phyloP scores from a whole-genome alignment of 2,329 filamentous ascomycete species.

The Sclerotinia spermophila region DNA sequence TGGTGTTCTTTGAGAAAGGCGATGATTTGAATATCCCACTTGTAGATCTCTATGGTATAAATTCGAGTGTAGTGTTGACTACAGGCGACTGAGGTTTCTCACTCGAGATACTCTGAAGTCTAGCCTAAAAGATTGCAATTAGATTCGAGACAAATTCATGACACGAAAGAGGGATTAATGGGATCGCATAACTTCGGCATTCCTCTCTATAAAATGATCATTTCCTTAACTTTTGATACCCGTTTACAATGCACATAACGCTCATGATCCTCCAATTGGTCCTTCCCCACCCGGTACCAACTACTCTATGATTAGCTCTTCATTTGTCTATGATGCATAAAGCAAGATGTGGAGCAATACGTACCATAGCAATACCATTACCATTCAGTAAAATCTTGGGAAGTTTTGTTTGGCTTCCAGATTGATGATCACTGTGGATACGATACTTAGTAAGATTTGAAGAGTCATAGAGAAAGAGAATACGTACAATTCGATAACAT shows the following conservation, averaged over 20 bases:
- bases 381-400: slow-evolving; percentile 94
- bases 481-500: slow-evolving; percentile 90
- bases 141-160: neutral
- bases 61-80: neutral
- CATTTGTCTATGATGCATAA: neutral
- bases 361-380: slow-evolving; percentile 98
- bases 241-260: neutral
- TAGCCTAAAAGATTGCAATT: neutral
- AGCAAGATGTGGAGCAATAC: neutral
- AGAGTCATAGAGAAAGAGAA: neutral
- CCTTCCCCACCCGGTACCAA: slow-evolving; percentile 77
- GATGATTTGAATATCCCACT: slow-evolving; percentile 1
- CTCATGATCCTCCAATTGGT: slow-evolving; percentile 42
- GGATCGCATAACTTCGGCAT: neutral
- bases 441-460: slow-evolving; percentile 39
- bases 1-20: too few species aligned
- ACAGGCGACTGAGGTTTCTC: neutral
- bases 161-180: neutral
- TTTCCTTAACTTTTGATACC: slow-evolving; percentile 2
- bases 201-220: neutral
- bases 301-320: slow-evolving; percentile 41
- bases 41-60: neutral
- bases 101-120: too few species aligned
- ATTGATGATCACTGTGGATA: slow-evolving; percentile 74
- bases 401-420: slow-evolving; percentile 80